Evolutionary conservation across 495 filamentous ascomycete genomes (phyloP).

Genomic region (Amniculicola lignicola): DNA sequence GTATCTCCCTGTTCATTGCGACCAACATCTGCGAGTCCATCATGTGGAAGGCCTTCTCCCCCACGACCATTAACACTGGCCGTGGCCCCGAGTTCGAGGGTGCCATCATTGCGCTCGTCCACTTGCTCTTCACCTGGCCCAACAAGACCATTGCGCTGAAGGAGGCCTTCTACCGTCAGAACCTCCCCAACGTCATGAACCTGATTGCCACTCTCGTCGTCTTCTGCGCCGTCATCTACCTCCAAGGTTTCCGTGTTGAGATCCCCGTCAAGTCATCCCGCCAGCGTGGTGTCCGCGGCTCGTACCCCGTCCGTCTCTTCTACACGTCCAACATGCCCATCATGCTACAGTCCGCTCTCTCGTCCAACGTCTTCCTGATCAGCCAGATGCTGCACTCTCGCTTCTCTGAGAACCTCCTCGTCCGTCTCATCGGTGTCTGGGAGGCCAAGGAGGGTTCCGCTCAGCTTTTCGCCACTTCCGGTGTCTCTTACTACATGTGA

Average conservation of each 20-base stretch:
- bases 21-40: constrained; percentile 99
- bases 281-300: constrained; percentile 94
- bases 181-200: constrained; percentile 99
- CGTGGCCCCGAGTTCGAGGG: constrained; percentile 99
- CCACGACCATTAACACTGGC: constrained; percentile 98
- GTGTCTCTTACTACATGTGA: constrained; percentile 95
- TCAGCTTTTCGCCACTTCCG: constrained; percentile 87
- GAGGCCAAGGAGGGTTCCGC: constrained; percentile 94
- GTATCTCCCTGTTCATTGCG: constrained; percentile 99
- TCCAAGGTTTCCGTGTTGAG: constrained; percentile 99
- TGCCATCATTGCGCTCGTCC: constrained; percentile 97
- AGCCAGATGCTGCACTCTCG: constrained; percentile 98
- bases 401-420: constrained; percentile 97
- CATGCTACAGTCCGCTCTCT: constrained; percentile 97
- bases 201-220: constrained; percentile 87
- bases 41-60: constrained; percentile 99
- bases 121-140: constrained; percentile 95
- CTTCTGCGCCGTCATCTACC: constrained; percentile 98
- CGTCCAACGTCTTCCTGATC: constrained; percentile 98
- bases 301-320: constrained; percentile 74
- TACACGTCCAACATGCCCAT: constrained; percentile 97
- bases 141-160: constrained; percentile 95
- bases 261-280: constrained; percentile 99
- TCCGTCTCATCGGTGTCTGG: constrained; percentile 96
- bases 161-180: constrained; percentile 99